These are phyloP conservation scores for Paracamarosporium sp. DNA, from an alignment of 2,329 filamentous ascomycete species.

Conservation along the genomic window DNA sequence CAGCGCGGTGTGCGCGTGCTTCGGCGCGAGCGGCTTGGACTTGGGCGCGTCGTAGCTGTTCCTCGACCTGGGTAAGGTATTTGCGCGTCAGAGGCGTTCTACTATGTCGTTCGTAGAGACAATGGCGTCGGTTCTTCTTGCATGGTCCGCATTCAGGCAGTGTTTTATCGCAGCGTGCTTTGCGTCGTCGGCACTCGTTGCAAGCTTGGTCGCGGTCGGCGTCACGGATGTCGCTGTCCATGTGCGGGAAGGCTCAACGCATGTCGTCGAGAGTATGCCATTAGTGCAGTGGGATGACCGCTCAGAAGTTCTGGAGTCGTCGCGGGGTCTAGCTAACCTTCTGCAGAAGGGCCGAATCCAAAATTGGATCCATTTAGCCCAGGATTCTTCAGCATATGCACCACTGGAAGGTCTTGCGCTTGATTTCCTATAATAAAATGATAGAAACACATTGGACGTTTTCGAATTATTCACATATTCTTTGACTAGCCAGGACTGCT, in stretches of 20 bases:
- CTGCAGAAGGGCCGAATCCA: neutral
- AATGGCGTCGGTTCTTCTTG: conserved; percentile 53
- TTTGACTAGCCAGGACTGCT: too few relatives aligned
- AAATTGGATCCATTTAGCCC: too few relatives aligned
- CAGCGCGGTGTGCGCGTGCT: conserved; percentile 7
- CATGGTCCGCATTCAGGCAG: conserved; percentile 24
- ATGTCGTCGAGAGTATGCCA: neutral
- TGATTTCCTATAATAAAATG: too few relatives aligned
- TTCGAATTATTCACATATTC: too few relatives aligned
- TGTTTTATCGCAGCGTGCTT: conserved; percentile 17
- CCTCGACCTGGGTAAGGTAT: conserved; percentile 15
- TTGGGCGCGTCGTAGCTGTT: conserved; percentile 14
- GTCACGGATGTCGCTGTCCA: conserved; percentile 12
- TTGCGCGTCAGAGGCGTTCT: conserved; percentile 57
- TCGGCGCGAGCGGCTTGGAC: conserved; percentile 15
- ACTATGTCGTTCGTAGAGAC: conserved; percentile 58
- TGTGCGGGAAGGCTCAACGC: conserved; percentile 1
- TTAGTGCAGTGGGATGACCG: neutral
- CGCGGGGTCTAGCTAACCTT: neutral
- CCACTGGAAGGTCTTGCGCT: too few relatives aligned
- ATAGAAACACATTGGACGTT: too few relatives aligned
- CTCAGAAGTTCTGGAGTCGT: neutral
- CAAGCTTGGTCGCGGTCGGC: conserved; percentile 15
- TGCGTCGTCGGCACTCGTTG: conserved; percentile 20
- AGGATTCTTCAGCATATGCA: too few relatives aligned